Conservation (phyloP, 345 rosid genomes). For the Ceriops decandra region DNA sequence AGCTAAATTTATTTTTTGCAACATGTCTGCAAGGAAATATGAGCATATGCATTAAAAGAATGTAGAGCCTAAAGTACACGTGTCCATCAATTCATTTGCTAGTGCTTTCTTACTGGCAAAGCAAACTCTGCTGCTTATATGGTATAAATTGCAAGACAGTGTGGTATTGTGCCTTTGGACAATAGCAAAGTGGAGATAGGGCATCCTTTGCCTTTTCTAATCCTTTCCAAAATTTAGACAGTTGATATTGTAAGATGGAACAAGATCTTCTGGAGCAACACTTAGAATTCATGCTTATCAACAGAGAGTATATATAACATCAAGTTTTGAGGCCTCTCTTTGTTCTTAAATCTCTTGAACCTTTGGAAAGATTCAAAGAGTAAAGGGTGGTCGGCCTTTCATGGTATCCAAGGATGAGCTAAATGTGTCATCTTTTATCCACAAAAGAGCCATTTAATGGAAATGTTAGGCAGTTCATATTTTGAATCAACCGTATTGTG, state of each 20-base stretch:
- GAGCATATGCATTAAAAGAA: slow-evolving; percentile 12
- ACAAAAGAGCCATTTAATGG: too few species aligned
- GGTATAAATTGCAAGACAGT: slow-evolving; percentile 10
- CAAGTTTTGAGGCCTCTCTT: too few species aligned
- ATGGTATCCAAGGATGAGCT: too few species aligned
- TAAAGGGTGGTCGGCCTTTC: too few species aligned
- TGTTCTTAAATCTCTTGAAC: too few species aligned
- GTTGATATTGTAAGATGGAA: not conserved
- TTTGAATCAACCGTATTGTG: too few species aligned
- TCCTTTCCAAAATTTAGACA: not conserved
- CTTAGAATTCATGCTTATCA: not conserved
- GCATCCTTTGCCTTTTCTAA: not conserved
- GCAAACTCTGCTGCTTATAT: slow-evolving; percentile 1
- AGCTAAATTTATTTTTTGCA: not conserved
- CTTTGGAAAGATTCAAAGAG: too few species aligned
- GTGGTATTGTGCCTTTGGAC: not conserved
- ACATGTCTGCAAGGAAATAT: slow-evolving; percentile 1
- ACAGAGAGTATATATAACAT: too few species aligned
- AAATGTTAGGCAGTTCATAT: too few species aligned
- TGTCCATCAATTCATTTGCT: not conserved
- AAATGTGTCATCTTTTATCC: too few species aligned
- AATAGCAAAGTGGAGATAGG: not conserved
- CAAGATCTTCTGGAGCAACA: not conserved
- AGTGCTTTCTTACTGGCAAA: not conserved
- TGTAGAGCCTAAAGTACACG: not conserved